These are phyloP conservation scores for Arctostaphylos glauca DNA, from an alignment of 148 eudicot genomes.

Conservation along the genomic window DNA sequence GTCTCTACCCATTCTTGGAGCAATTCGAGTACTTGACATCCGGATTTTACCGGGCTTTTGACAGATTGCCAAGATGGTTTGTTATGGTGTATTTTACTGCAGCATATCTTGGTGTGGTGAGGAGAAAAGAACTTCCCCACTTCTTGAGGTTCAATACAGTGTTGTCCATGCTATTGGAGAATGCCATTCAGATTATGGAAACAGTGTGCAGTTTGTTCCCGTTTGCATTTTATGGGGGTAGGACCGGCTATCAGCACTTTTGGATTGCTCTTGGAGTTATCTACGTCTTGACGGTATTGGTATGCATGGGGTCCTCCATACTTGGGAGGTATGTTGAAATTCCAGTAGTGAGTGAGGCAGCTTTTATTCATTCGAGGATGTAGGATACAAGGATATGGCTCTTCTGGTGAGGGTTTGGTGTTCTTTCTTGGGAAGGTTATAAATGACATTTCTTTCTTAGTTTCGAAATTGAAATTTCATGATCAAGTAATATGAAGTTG, in stretches of 20 bases:
- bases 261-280: slow-evolving; percentile 70
- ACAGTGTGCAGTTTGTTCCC: slow-evolving; percentile 75
- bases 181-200: slow-evolving; percentile 66
- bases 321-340: slow-evolving; percentile 85
- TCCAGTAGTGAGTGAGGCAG: slow-evolving; percentile 78
- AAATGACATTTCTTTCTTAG: background rate
- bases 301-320: slow-evolving; percentile 64
- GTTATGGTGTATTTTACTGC: slow-evolving; percentile 65
- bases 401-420: background rate
- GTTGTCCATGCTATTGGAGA: slow-evolving; percentile 78
- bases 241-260: slow-evolving; percentile 65
- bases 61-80: slow-evolving; percentile 69
- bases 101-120: slow-evolving; percentile 73
- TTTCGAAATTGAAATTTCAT: background rate
- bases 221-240: slow-evolving; percentile 65
- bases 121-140: slow-evolving; percentile 91
- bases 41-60: slow-evolving; percentile 58
- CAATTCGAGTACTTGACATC: slow-evolving; percentile 60
- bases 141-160: slow-evolving; percentile 90
- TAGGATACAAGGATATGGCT: background rate
- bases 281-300: slow-evolving; percentile 60
- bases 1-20: slow-evolving; percentile 74
- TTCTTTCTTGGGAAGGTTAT: background rate
- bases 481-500: background rate
- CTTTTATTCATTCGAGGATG: slow-evolving; percentile 54